These are phyloP conservation scores for Boletus rubroflammeus DNA, from an alignment of 768 basidiomycete species.

Conservation along the genomic window DNA sequence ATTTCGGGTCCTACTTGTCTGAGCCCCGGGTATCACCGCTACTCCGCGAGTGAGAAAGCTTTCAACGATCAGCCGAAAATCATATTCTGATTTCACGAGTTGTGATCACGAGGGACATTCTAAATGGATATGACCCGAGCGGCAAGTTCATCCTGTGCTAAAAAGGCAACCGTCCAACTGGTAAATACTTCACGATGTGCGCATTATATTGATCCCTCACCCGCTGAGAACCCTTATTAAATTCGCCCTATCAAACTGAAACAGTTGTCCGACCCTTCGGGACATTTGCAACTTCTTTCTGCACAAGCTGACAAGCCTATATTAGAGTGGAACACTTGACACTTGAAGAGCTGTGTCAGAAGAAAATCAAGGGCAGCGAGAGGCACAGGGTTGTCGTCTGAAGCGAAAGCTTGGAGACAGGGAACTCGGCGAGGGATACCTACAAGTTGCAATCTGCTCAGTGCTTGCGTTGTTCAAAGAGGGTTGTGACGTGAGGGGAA, in stretches of 20 bases:
- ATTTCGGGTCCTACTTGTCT: neutral
- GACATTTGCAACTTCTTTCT: neutral
- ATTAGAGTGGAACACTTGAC: neutral
- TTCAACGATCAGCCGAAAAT: conserved; percentile 8
- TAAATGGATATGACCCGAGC: neutral
- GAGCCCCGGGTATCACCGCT: conserved; percentile 9
- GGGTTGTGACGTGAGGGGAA: conserved; percentile 5
- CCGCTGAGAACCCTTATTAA: neutral
- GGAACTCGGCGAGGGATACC: neutral
- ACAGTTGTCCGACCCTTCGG: neutral
- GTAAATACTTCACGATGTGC: neutral
- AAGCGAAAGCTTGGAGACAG: conserved; percentile 1
- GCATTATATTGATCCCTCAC: conserved; percentile 5
- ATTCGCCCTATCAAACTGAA: neutral
- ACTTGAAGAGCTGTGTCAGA: neutral
- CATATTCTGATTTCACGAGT: conserved; percentile 6
- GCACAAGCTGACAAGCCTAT: neutral
- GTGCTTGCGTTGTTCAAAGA: conserved; percentile 7
- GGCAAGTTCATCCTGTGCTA: neutral
- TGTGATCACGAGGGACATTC: conserved; percentile 14
- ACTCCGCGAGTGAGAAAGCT: conserved; percentile 3
- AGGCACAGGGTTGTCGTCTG: conserved; percentile 3
- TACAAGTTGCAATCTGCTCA: too few species aligned
- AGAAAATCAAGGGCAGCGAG: neutral
- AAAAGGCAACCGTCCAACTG: conserved; percentile 6